Evolutionary conservation across 225 moss, liverwort and hornwort genomes (phyloP).

Genomic region (Physcomitrium patens): DNA sequence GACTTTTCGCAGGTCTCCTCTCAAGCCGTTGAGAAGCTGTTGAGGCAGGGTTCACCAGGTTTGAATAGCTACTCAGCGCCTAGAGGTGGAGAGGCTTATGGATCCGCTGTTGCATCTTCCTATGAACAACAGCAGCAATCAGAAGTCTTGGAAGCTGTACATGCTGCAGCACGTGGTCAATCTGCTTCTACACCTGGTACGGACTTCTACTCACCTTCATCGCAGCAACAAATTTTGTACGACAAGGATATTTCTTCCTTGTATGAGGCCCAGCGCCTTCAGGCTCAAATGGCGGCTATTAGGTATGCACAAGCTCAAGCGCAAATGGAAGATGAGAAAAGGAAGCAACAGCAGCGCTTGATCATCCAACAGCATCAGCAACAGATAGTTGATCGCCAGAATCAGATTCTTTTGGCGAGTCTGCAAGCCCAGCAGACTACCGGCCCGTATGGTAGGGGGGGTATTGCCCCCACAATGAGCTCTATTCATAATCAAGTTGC

Average conservation of each 20-base stretch:
- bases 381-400: constrained; percentile 70
- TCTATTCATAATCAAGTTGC: constrained; percentile 62
- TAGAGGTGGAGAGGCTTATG: constrained; percentile 48
- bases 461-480: constrained; percentile 62
- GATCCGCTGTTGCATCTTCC: constrained; percentile 39
- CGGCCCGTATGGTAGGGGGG: constrained; percentile 61
- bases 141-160: constrained; percentile 60
- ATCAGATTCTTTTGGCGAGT: constrained; percentile 71
- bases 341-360: constrained; percentile 60
- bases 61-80: constrained; percentile 41
- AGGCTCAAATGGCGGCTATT: constrained; percentile 49
- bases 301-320: constrained; percentile 61
- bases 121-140: constrained; percentile 62
- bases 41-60: constrained; percentile 57
- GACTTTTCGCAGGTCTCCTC: constrained; percentile 54
- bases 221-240: constrained; percentile 64
- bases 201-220: constrained; percentile 55
- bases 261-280: constrained; percentile 63
- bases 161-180: constrained; percentile 59
- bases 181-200: constrained; percentile 49
- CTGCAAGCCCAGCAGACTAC: constrained; percentile 73
- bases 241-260: constrained; percentile 55
- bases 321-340: constrained; percentile 73
- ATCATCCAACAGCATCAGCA: constrained; percentile 67
- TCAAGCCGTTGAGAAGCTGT: constrained; percentile 52